Conservation (phyloP, 352 stramenopile species). For the Phytophthora rubi region DNA sequence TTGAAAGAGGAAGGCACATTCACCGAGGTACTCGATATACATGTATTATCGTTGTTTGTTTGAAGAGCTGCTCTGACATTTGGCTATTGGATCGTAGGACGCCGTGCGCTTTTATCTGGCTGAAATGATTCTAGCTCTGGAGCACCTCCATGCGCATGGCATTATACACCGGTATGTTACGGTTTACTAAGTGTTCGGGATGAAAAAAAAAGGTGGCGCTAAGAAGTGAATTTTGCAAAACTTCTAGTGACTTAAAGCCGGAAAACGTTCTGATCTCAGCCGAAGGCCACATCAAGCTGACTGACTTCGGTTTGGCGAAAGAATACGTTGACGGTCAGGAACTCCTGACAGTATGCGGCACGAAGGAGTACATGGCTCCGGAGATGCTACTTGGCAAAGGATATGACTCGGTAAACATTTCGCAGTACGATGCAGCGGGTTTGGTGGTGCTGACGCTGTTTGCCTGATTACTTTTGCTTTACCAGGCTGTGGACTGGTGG, state of each 20-base stretch:
- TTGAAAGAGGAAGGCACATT: constrained; percentile 72
- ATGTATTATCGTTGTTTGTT: not conserved
- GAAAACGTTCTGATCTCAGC: constrained; percentile 93
- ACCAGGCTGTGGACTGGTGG: constrained; percentile 85
- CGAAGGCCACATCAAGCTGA: constrained; percentile 91
- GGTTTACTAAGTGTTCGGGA: not conserved
- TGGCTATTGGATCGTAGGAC: constrained; percentile 41
- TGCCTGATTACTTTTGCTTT: not conserved
- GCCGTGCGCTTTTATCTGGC: constrained; percentile 79
- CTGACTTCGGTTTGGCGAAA: constrained; percentile 92
- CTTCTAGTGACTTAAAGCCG: constrained; percentile 85
- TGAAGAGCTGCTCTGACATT: not conserved
- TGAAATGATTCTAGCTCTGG: constrained; percentile 85
- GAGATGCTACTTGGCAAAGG: constrained; percentile 87
- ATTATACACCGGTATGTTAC: constrained; percentile 80
- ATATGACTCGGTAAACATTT: constrained; percentile 66
- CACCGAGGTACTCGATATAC: constrained; percentile 46
- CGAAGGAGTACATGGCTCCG: constrained; percentile 89
- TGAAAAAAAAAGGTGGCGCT: not conserved
- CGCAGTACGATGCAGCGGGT: not conserved
- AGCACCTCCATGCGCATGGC: constrained; percentile 79
- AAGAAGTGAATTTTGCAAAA: not conserved
- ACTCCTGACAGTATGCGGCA: constrained; percentile 78
- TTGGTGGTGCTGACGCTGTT: constrained; percentile 9
- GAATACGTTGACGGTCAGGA: constrained; percentile 74